A percentile compares a stretch with the other conserved stretches of the same genome.
Evolutionary conservation across 495 filamentous ascomycete genomes (phyloP).

Genomic region (Annulohypoxylon moriforme): DNA sequence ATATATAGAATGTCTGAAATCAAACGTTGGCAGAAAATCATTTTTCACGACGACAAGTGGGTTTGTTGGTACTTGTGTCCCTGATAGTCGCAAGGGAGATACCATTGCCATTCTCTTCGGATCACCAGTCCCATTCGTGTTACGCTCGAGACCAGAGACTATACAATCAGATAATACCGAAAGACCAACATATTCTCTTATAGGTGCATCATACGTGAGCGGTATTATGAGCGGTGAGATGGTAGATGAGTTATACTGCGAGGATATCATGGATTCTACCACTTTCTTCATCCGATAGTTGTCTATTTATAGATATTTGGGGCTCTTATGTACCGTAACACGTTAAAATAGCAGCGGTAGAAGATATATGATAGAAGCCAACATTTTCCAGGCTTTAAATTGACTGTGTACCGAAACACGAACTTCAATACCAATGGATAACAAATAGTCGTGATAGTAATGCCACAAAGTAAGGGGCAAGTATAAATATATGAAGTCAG

Average conservation of each 20-base stretch:
- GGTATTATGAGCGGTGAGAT: slow-evolving; percentile 32
- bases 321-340: no score
- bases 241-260: slow-evolving; percentile 29
- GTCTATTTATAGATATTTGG: background rate
- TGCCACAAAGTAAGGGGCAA: background rate
- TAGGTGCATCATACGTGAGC: slow-evolving; percentile 24
- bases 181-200: slow-evolving; percentile 1
- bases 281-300: slow-evolving; percentile 19
- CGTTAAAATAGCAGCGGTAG: no score
- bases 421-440: no score
- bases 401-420: no score
- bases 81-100: slow-evolving; percentile 20
- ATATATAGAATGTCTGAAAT: background rate
- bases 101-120: slow-evolving; percentile 23
- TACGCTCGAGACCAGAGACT: slow-evolving; percentile 4
- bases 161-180: background rate
- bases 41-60: slow-evolving; percentile 28
- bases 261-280: slow-evolving; percentile 32
- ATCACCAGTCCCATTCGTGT: slow-evolving; percentile 20
- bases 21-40: background rate
- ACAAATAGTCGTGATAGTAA: background rate
- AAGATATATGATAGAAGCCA: no score
- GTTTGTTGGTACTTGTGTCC: slow-evolving; percentile 27
- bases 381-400: no score
- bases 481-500: background rate